Evolutionary conservation across 352 stramenopile species (phyloP).

Genomic region (Pythium biforme): DNA sequence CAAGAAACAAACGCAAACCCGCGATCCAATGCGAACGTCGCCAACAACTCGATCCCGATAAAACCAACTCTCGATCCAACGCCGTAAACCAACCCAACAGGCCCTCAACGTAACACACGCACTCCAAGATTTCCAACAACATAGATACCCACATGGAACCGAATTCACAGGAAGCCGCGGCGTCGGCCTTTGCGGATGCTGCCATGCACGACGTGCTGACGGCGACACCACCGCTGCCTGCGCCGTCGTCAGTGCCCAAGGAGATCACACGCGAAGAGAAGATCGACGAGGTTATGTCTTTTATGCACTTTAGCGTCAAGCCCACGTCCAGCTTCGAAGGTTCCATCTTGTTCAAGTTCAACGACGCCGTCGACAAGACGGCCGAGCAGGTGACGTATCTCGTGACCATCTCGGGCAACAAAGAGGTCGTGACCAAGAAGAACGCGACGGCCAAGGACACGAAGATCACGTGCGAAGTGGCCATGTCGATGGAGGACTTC

Average conservation of each 20-base stretch:
- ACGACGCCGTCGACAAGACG: slow-evolving; percentile 34
- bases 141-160: slow-evolving; percentile 11
- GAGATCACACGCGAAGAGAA: slow-evolving; percentile 47
- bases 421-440: slow-evolving; percentile 54
- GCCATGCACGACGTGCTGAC: slow-evolving; percentile 10
- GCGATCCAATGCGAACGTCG: slow-evolving; percentile 17
- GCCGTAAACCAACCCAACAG: background rate
- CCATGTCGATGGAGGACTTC: slow-evolving; percentile 86
- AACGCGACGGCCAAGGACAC: slow-evolving; percentile 42
- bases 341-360: slow-evolving; percentile 87
- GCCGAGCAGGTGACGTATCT: slow-evolving; percentile 61
- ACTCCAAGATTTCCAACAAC: background rate
- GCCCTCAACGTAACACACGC: background rate
- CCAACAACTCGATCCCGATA: slow-evolving; percentile 14
- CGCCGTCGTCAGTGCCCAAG: background rate
- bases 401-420: slow-evolving; percentile 52
- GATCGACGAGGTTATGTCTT: slow-evolving; percentile 88
- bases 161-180: slow-evolving; percentile 6
- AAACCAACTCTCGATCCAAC: slow-evolving; percentile 5
- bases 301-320: slow-evolving; percentile 85
- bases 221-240: background rate
- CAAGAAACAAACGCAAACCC: slow-evolving; percentile 6
- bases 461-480: slow-evolving; percentile 70
- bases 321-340: slow-evolving; percentile 60
- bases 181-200: slow-evolving; percentile 8